phyloP scores from a whole-genome alignment of 2,329 filamentous ascomycete species.

The Ophiosphaerella narmari region DNA sequence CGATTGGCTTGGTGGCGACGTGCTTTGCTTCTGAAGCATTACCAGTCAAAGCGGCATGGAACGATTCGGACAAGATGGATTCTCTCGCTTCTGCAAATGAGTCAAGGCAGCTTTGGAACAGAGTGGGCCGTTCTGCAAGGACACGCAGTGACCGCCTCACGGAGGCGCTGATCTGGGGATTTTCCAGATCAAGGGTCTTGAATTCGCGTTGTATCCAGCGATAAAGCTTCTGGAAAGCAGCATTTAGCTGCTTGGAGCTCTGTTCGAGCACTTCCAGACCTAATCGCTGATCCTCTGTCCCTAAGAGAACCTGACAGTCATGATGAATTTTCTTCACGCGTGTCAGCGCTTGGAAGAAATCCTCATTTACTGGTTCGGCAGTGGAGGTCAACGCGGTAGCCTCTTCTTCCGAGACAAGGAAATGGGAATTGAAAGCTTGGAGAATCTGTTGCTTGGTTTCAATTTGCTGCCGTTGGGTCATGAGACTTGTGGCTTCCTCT shows the following conservation, averaged over 20 bases:
- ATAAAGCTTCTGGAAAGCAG: conserved; percentile 93
- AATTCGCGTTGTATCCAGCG: conserved; percentile 95
- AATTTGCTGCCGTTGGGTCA: conserved; percentile 72
- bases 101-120: conserved; percentile 93
- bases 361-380: conserved; percentile 80
- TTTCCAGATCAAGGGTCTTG: conserved; percentile 88
- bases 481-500: conserved; percentile 74
- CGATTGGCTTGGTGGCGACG: conserved; percentile 76
- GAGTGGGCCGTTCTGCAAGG: conserved; percentile 81
- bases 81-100: conserved; percentile 91
- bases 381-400: conserved; percentile 74
- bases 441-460: conserved; percentile 82
- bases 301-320: conserved; percentile 87
- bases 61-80: conserved; percentile 82
- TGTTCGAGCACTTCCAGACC: conserved; percentile 91
- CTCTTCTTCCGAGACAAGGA: conserved; percentile 83
- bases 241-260: conserved; percentile 82
- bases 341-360: conserved; percentile 77
- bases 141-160: conserved; percentile 84
- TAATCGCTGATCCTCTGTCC: conserved; percentile 84
- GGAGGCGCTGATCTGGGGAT: conserved; percentile 84
- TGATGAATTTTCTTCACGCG: conserved; percentile 85
- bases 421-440: conserved; percentile 77
- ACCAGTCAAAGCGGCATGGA: conserved; percentile 86
- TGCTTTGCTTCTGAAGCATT: conserved; percentile 63